These are phyloP conservation scores for Coemansia furcata DNA, from an alignment of 192 early-diverging fungal species.

Conservation along the genomic window DNA sequence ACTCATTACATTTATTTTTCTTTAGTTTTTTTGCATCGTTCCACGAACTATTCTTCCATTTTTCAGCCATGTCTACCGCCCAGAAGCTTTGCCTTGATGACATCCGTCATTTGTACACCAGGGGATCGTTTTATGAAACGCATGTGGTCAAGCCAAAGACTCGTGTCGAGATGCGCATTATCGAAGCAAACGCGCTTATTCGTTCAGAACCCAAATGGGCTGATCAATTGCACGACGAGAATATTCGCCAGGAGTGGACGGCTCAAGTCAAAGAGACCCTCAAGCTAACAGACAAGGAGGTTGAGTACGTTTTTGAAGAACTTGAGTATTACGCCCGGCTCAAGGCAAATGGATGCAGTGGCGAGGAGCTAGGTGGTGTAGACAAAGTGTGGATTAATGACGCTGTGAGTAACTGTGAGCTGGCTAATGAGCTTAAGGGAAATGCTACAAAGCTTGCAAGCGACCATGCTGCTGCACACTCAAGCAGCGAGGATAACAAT, in stretches of 20 bases:
- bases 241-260: neutral
- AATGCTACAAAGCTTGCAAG: neutral
- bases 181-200: neutral
- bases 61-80: neutral
- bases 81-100: neutral
- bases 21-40: neutral
- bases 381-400: conserved; percentile 10
- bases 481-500: neutral
- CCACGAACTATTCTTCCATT: neutral
- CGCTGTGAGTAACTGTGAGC: neutral
- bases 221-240: neutral
- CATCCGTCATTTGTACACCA: neutral
- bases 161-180: neutral
- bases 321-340: neutral
- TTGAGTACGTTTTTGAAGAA: neutral
- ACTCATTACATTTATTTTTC: neutral
- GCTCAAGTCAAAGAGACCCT: neutral
- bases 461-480: neutral
- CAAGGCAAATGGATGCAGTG: neutral
- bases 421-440: neutral
- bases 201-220: neutral
- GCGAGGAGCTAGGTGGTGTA: neutral
- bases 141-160: neutral
- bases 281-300: neutral
- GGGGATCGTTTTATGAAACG: neutral